A percentile compares a stretch with the other conserved stretches of the same genome.
phyloP scores from a whole-genome alignment of 495 filamentous ascomycete species.

The Hypoxylon cercidicola region DNA sequence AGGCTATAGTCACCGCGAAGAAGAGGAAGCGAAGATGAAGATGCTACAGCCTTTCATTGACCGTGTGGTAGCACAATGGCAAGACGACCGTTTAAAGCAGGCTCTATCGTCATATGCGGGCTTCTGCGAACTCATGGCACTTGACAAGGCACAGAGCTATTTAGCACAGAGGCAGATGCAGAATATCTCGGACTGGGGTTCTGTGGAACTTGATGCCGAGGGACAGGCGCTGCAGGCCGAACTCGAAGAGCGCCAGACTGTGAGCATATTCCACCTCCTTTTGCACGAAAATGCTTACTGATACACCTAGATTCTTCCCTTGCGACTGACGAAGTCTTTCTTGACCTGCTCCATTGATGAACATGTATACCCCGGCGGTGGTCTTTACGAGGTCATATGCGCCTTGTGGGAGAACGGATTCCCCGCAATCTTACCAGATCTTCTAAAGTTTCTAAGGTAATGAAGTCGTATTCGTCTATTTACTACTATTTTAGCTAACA shows the following conservation, averaged over 20 bases:
- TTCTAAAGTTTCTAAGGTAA: conserved; percentile 86
- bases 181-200: conserved; percentile 83
- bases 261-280: conserved; percentile 45
- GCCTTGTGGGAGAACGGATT: conserved; percentile 85
- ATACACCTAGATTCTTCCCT: conserved; percentile 68
- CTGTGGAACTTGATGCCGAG: conserved; percentile 76
- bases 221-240: conserved; percentile 80
- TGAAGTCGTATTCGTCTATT: conserved; percentile 11
- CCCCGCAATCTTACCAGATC: conserved; percentile 82
- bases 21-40: conserved; percentile 68
- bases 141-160: conserved; percentile 84
- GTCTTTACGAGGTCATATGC: conserved; percentile 75
- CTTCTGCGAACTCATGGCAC: conserved; percentile 81
- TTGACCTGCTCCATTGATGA: conserved; percentile 91
- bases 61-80: conserved; percentile 84
- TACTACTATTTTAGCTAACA: conserved; percentile 35
- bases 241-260: conserved; percentile 77
- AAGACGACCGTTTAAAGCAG: conserved; percentile 71
- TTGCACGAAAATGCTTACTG: conserved; percentile 13
- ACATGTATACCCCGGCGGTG: conserved; percentile 69
- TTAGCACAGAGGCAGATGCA: conserved; percentile 77
- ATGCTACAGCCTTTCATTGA: conserved; percentile 78
- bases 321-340: conserved; percentile 89
- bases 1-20: too few relatives aligned
- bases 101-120: conserved; percentile 78